Percentiles rank a stretch among this genome's conserved stretches.
Evolutionary conservation across 78 protist genomes (phyloP).

Genomic region (Guillardia theta): DNA sequence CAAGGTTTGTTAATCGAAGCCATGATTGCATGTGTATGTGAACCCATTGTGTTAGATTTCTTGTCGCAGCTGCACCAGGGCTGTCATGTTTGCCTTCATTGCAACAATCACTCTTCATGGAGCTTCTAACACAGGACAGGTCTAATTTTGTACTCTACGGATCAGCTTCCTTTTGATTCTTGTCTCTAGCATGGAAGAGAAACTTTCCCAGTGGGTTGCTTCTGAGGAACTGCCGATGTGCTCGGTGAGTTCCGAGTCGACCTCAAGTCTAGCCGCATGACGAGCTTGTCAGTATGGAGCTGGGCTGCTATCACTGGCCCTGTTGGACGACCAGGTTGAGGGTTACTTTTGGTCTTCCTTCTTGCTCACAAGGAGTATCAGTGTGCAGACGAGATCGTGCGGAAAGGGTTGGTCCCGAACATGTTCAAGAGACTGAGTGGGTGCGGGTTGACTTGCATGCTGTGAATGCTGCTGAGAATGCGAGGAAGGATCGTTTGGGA

Average conservation of each 20-base stretch:
- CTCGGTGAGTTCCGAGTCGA: no score
- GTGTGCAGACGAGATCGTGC: background rate
- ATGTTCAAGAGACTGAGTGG: no score
- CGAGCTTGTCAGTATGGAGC: background rate
- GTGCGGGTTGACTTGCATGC: no score
- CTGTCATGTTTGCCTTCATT: background rate
- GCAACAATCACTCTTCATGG: background rate
- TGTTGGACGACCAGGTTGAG: constrained; percentile 26
- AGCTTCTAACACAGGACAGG: constrained; percentile 10
- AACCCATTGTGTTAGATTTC: background rate
- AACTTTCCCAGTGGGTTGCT: background rate
- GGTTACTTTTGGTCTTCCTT: no score
- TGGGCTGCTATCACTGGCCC: background rate
- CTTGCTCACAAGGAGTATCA: no score
- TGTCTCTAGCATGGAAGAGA: background rate
- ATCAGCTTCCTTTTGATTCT: no score
- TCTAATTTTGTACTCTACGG: no score
- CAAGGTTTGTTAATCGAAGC: background rate
- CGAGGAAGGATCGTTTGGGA: background rate
- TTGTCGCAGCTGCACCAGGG: background rate
- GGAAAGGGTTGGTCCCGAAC: background rate
- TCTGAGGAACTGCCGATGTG: background rate
- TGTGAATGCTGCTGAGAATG: no score
- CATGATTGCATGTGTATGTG: background rate
- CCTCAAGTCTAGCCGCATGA: no score